These are phyloP conservation scores for Ophiostoma pallidulum DNA, from an alignment of 2,329 filamentous ascomycete species.

Conservation along the genomic window DNA sequence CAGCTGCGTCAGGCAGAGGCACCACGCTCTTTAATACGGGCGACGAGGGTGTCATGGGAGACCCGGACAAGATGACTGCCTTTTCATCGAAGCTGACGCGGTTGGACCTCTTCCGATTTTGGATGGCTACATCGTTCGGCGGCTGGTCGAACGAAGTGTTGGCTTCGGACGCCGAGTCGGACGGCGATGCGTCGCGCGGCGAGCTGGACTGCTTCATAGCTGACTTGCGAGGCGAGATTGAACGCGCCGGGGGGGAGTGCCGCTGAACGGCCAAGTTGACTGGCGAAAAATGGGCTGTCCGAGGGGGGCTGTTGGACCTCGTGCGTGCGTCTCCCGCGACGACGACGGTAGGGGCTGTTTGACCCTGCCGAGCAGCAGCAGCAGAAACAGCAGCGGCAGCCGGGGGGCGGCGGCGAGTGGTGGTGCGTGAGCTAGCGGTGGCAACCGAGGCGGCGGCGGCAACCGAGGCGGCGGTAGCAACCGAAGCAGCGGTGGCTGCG, in stretches of 20 bases:
- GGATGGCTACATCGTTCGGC: neutral
- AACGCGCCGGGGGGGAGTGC: constrained; percentile 61
- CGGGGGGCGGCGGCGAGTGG: constrained; percentile 20
- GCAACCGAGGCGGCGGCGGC: neutral
- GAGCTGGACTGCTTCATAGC: constrained; percentile 59
- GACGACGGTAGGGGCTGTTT: neutral
- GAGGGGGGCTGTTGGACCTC: constrained; percentile 51
- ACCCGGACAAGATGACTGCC: constrained; percentile 25
- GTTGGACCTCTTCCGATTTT: constrained; percentile 50
- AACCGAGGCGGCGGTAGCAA: neutral
- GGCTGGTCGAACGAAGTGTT: neutral
- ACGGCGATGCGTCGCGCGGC: constrained; percentile 41
- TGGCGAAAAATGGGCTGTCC: constrained; percentile 57
- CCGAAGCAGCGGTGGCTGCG: neutral
- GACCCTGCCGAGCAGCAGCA: too few species aligned
- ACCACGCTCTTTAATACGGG: neutral
- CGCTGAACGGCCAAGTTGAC: constrained; percentile 42
- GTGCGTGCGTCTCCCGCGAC: constrained; percentile 24
- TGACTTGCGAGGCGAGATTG: constrained; percentile 67
- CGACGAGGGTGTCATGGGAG: neutral
- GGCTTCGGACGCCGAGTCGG: constrained; percentile 38
- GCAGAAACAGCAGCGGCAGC: too few species aligned
- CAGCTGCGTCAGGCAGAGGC: constrained; percentile 5
- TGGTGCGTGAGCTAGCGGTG: constrained; percentile 15
- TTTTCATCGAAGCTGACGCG: constrained; percentile 74